A percentile compares a stretch with the other conserved stretches of the same genome.
Conservation (phyloP, 2,329 filamentous ascomycete genomes). For the Xylariaceae sp. region DNA sequence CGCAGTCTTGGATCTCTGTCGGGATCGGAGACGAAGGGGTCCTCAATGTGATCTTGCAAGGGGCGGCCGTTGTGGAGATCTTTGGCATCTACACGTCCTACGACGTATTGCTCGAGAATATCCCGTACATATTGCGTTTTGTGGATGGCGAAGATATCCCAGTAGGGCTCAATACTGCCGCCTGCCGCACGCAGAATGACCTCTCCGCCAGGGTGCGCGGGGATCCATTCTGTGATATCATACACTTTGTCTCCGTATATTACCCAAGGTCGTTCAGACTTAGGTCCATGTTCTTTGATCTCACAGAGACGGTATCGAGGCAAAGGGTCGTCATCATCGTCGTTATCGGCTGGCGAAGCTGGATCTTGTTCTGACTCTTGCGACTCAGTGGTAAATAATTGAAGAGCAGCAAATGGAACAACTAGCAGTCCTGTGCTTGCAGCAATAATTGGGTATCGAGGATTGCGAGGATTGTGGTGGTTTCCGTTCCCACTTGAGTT, state of each 20-base stretch:
- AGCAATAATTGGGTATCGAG: too few species aligned
- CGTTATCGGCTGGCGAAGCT: conserved; percentile 22
- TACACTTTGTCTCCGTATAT: conserved; percentile 62
- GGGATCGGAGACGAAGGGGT: conserved; percentile 48
- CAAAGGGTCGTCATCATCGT: conserved; percentile 39
- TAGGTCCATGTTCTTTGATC: conserved; percentile 49
- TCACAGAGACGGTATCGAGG: conserved; percentile 50
- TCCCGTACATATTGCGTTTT: conserved; percentile 61
- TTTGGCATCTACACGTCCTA: conserved; percentile 55
- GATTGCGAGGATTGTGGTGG: conserved; percentile 4
- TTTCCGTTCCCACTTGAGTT: conserved; percentile 8
- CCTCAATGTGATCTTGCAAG: conserved; percentile 51
- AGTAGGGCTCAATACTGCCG: conserved; percentile 62
- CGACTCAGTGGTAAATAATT: conserved; percentile 23
- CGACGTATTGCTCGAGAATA: conserved; percentile 60
- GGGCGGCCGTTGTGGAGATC: conserved; percentile 58
- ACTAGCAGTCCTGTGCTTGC: conserved; percentile 27
- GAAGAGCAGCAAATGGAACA: conserved; percentile 24
- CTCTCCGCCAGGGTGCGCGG: conserved; percentile 62
- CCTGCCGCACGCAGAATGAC: conserved; percentile 65
- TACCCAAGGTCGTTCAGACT: conserved; percentile 57
- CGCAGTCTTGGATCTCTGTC: conserved; percentile 38
- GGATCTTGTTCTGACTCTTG: conserved; percentile 16
- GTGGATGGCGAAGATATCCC: conserved; percentile 68
- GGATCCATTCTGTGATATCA: conserved; percentile 66